phyloP scores from a whole-genome alignment of 768 basidiomycete genomes.

The Psilocybe cyanescens region DNA sequence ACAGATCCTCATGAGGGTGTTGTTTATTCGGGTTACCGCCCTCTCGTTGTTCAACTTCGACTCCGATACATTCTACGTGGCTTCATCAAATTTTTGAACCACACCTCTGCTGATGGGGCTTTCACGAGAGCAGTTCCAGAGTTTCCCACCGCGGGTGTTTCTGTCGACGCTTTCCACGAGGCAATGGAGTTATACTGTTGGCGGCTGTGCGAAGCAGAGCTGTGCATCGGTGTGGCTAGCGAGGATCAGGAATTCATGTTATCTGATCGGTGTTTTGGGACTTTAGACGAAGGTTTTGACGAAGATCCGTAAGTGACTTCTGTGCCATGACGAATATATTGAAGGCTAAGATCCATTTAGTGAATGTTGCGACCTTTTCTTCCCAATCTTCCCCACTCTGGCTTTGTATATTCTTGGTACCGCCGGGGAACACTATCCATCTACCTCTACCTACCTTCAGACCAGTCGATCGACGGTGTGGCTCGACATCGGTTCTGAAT shows the following conservation, averaged over 20 bases:
- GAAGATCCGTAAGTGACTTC: slow-evolving; percentile 40
- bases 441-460: slow-evolving; percentile 15
- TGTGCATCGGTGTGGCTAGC: slow-evolving; percentile 56
- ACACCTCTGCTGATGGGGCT: slow-evolving; percentile 20
- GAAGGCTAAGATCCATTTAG: slow-evolving; percentile 27
- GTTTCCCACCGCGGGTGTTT: slow-evolving; percentile 8
- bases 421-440: slow-evolving; percentile 20
- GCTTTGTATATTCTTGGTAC: slow-evolving; percentile 56
- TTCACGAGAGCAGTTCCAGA: slow-evolving; percentile 16
- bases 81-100: slow-evolving; percentile 36
- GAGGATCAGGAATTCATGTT: slow-evolving; percentile 63
- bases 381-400: slow-evolving; percentile 57
- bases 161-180: slow-evolving; percentile 30
- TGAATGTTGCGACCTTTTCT: slow-evolving; percentile 53
- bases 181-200: slow-evolving; percentile 51
- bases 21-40: slow-evolving; percentile 32
- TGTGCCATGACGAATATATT: neutral
- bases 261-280: slow-evolving; percentile 56
- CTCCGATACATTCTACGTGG: slow-evolving; percentile 34
- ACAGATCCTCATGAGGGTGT: slow-evolving; percentile 21
- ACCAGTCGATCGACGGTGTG: slow-evolving; percentile 29
- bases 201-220: slow-evolving; percentile 50
- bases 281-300: slow-evolving; percentile 51
- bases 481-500: slow-evolving; percentile 54
- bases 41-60: slow-evolving; percentile 33